Conservation (phyloP, 179 eudicot species). For the Beta corolliflora region DNA sequence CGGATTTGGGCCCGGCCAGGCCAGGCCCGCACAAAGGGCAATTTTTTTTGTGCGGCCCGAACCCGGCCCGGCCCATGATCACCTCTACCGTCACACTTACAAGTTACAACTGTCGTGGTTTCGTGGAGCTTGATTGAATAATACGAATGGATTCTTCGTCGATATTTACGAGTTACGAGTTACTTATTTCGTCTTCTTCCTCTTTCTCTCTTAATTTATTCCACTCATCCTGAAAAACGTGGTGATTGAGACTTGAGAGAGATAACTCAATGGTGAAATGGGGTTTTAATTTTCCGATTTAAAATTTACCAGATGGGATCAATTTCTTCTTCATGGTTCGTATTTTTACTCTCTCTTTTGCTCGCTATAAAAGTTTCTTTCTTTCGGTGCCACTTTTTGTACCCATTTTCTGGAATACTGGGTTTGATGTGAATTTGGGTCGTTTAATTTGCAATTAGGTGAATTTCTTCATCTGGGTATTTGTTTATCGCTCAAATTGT, state of each 20-base stretch:
- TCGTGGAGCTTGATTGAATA: too few relatives aligned
- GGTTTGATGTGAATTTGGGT: not conserved
- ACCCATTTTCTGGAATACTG: not conserved
- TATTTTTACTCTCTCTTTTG: not conserved
- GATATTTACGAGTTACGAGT: not conserved
- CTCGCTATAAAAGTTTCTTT: not conserved
- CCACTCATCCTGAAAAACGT: not conserved
- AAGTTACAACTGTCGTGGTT: not conserved
- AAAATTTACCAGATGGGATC: slow-evolving; percentile 20
- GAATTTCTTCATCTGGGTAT: slow-evolving; percentile 28
- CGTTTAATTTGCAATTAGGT: slow-evolving; percentile 13
- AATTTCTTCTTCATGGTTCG: slow-evolving; percentile 21
- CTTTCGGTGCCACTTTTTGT: not conserved
- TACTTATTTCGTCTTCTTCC: slow-evolving; percentile 7
- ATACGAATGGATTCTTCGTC: not conserved
- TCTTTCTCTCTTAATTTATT: not conserved
- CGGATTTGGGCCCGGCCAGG: too few relatives aligned
- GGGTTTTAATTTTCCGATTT: not conserved
- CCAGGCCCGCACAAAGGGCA: too few relatives aligned
- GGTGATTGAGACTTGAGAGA: not conserved
- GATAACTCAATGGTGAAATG: not conserved
- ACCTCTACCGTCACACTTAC: too few relatives aligned
- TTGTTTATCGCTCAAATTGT: not conserved
- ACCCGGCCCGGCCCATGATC: too few relatives aligned
- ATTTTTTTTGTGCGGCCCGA: too few relatives aligned